Evolutionary conservation across 345 rosid species (phyloP), one percentile per base, ranked within the genome.

Genomic region (Excoecaria agallocha): DNA sequence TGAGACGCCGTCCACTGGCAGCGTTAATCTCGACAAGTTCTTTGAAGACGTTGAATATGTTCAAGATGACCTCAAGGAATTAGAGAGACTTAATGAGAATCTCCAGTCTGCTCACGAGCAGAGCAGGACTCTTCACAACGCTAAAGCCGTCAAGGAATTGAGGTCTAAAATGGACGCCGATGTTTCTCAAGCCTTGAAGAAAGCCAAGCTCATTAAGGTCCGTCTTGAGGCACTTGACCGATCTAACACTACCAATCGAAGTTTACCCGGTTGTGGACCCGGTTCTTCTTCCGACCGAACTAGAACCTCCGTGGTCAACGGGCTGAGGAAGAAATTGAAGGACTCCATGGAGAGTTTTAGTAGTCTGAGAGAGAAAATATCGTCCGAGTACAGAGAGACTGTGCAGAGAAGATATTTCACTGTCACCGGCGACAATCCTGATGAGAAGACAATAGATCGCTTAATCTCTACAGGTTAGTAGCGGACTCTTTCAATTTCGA

Each of bases 251-350:
- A 84, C 93, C n/a, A 90, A 87, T 73, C 88, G 91, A 71, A 80
- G 83, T 70, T 77, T 93, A 3, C 98, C 94, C 0, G 97, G 93
- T 0, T 91, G 96, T 60, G 98, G 97, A 6, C 87, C 92, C 3
- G 98, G 97, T 2, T 93, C 99, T 7, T 88, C 99, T 30, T 88
- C 98, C 3, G 99, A 96, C 76, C 82, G 98, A 66, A 93, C 97
- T 3, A 78, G 98, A 76, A 90, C 92, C 0, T 87, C 93, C 0
- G 90, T 96, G 39, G 91, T 96, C 74, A 91, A 84, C 72, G 99
- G 98, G 19, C 71, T 96, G 75, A 85, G 99, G 80, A 96, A 96
- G 91, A 93, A 93, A 84, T 68, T 96, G 82, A 89, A 88, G 85
- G 98, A 93, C 45, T 86, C 89, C 0, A 93, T 96, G 98, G 96